Percentiles rank a stretch among this genome's conserved stretches.
These are phyloP conservation scores for Vitis vinifera DNA, from an alignment of 164 flowering plant species.

Conservation along the genomic window DNA sequence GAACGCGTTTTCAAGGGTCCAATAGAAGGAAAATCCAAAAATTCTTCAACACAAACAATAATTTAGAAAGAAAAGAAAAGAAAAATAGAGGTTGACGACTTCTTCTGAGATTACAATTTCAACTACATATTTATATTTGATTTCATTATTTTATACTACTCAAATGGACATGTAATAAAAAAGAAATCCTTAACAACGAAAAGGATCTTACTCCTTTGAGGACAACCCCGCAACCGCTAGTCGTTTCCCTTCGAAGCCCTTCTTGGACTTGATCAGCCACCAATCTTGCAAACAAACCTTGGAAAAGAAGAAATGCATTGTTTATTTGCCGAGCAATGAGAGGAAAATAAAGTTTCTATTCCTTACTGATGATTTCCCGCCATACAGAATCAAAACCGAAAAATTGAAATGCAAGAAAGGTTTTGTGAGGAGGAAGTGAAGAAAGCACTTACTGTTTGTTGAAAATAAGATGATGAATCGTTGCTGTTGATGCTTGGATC, in stretches of 20 bases:
- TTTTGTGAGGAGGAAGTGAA: neutral
- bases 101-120: too few species aligned
- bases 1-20: too few species aligned
- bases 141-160: too few species aligned
- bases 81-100: neutral
- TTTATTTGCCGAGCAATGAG: neutral
- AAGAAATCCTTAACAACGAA: neutral
- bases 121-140: too few species aligned
- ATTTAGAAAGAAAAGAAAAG: neutral
- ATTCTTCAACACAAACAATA: too few species aligned
- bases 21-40: neutral
- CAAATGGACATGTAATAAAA: too few species aligned
- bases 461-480: conserved; percentile 13
- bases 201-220: conserved; percentile 26
- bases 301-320: neutral
- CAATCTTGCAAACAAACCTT: conserved; percentile 62
- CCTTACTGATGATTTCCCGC: neutral
- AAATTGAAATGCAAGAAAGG: neutral
- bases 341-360: neutral
- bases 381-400: neutral
- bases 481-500: neutral
- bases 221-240: conserved; percentile 52
- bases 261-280: conserved; percentile 52
- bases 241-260: conserved; percentile 34
- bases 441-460: conserved; percentile 8